Evolutionary conservation across 495 filamentous ascomycete species (phyloP), one percentile per base, ranked within the genome.

Genomic region (Penicillium herquei): DNA sequence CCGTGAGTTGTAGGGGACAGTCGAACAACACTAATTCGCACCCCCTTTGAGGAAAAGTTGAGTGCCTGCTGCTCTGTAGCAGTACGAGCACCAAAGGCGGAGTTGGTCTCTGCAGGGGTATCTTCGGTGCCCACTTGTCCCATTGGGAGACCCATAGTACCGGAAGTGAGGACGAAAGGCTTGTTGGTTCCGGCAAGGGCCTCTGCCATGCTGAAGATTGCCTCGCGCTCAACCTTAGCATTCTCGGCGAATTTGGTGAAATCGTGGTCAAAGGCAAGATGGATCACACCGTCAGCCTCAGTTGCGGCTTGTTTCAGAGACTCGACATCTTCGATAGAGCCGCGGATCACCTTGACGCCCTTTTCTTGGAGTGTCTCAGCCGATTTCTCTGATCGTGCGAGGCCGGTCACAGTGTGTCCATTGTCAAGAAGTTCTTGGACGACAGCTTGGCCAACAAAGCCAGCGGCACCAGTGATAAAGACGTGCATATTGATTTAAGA

Each of bases 391-490:
- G 56, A 71, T 17, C 78, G 76, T 7, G 70, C 71, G 44, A 81
- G 74, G 10, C 64, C 79, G 17, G 72, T 59, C 12, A 82, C 75
- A 1, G 18, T 53, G 57, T 81, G 75, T 16, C 75, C 75, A 18
- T 58, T 52, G 6, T 51, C 33, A 37, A 81, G 62, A 35, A 79
- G 68, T 39, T 79, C 66, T 39, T 74, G 54, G 26, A 74, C 66
- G 11, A 79, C 67, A 7, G 70, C 70, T 30, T 57, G 49, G 58
- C 79, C 79, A 49, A 81, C 68, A 50, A 70, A 78, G 64, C 78
- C 78, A 39, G 72, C 69, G 7, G 74, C 70, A 40, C 78, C 77
- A 17, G 79, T 81, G 40, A 81, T 66, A 52, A 82, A 80, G 59
- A 80, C 54, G 26, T 47, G 63, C 63, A 66, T 63, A 10, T 41